phyloP scores from a whole-genome alignment of 2,329 filamentous ascomycete species.

The Geosmithia morbida region DNA sequence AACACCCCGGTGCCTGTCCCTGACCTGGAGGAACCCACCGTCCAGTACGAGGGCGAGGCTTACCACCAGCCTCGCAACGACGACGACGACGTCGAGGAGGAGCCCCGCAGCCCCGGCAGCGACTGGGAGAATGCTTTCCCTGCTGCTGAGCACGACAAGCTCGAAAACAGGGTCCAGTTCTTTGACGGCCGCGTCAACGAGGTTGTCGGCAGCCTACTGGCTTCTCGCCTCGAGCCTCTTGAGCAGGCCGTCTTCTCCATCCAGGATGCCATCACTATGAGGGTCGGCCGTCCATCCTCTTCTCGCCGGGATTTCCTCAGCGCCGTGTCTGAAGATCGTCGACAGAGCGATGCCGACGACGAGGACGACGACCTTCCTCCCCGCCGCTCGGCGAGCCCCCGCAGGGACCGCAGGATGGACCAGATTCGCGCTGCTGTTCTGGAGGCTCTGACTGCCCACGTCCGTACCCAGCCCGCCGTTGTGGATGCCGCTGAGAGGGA shows the following conservation, averaged over 20 bases:
- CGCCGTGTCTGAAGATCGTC: constrained; percentile 46
- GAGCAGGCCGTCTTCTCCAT: constrained; percentile 68
- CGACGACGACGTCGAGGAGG: constrained; percentile 9
- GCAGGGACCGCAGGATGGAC: constrained; percentile 64
- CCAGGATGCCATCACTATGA: constrained; percentile 49
- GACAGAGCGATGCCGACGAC: constrained; percentile 86
- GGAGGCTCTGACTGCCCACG: constrained; percentile 55
- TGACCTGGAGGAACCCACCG: constrained; percentile 49
- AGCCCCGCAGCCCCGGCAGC: constrained; percentile 48
- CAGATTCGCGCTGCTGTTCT: constrained; percentile 62
- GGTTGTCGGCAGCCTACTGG: constrained; percentile 63
- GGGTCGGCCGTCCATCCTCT: constrained; percentile 41
- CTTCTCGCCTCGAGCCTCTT: constrained; percentile 64
- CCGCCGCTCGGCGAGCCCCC: constrained; percentile 62
- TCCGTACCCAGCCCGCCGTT: constrained; percentile 22
- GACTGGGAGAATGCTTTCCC: constrained; percentile 87
- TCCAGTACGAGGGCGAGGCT: constrained; percentile 31
- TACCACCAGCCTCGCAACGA: constrained; percentile 35
- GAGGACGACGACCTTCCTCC: constrained; percentile 63
- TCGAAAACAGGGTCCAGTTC: constrained; percentile 69
- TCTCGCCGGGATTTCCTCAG: constrained; percentile 48
- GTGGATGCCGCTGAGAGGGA: constrained; percentile 9
- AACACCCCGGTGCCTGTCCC: background rate
- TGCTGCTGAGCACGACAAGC: constrained; percentile 69
- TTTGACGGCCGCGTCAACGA: constrained; percentile 86